phyloP scores from a whole-genome alignment of 2,329 filamentous ascomycete species.

The Trichoderma cornu-damae region DNA sequence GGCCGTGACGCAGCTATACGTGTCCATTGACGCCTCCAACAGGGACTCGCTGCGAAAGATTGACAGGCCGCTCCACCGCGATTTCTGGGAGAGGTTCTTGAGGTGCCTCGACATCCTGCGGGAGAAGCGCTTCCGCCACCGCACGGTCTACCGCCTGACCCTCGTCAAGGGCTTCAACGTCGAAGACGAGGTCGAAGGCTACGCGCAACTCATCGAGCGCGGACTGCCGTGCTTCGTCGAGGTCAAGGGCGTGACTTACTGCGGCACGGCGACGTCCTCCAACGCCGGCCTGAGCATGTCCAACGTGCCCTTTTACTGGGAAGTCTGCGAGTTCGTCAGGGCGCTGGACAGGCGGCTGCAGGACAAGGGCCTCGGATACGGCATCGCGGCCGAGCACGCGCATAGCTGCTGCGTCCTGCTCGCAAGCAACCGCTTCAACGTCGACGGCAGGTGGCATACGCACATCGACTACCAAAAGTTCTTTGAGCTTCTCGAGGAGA shows the following conservation, averaged over 20 bases:
- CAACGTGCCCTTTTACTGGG: constrained; percentile 94
- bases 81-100: constrained; percentile 96
- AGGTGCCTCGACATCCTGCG: constrained; percentile 84
- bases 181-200: constrained; percentile 85
- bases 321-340: constrained; percentile 76
- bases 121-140: constrained; percentile 75
- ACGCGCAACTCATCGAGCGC: constrained; percentile 80
- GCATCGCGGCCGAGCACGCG: constrained; percentile 89
- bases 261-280: constrained; percentile 79
- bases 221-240: constrained; percentile 90
- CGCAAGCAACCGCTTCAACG: constrained; percentile 73
- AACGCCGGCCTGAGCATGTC: constrained; percentile 90
- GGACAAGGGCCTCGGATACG: constrained; percentile 70
- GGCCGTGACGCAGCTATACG: constrained; percentile 91
- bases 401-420: constrained; percentile 91
- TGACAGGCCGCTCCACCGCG: constrained; percentile 84
- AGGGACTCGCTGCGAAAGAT: constrained; percentile 81
- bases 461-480: constrained; percentile 86
- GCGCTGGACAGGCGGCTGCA: constrained; percentile 66
- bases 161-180: constrained; percentile 98
- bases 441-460: constrained; percentile 80
- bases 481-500: constrained; percentile 74
- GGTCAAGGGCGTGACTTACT: constrained; percentile 95
- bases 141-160: constrained; percentile 90
- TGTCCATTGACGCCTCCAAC: constrained; percentile 92